A percentile compares a stretch with the other conserved stretches of the same genome.
Conservation (phyloP, 2,329 filamentous ascomycete genomes). For the Pseudocercospora fijiensis region DNA sequence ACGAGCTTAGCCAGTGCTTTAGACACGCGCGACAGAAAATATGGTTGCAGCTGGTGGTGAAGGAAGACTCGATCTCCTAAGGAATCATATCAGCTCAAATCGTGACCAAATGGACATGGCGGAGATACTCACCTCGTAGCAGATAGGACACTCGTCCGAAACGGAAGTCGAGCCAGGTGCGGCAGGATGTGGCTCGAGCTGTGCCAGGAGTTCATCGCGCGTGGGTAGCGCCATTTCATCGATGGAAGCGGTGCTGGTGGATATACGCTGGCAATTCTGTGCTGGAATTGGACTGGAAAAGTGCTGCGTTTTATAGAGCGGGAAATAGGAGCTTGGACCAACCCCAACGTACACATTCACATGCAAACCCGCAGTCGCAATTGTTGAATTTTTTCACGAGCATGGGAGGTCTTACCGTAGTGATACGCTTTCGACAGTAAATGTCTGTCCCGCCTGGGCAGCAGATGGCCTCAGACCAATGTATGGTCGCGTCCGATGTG, state of each 20-base stretch:
- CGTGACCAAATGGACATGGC: not conserved
- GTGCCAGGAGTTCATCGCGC: not conserved
- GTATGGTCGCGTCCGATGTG: no score
- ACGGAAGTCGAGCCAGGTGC: not conserved
- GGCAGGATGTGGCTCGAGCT: not conserved
- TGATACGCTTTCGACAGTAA: no score
- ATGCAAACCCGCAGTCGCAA: not conserved
- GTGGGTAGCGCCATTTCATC: not conserved
- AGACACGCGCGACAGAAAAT: not conserved
- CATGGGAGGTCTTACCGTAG: not conserved
- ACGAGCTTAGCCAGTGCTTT: not conserved
- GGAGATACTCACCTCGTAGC: not conserved
- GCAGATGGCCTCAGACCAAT: not conserved
- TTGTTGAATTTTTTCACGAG: not conserved
- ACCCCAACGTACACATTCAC: not conserved
- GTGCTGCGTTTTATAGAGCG: not conserved
- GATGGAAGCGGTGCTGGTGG: not conserved
- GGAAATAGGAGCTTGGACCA: not conserved
- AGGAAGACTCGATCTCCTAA: not conserved
- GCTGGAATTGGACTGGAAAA: not conserved
- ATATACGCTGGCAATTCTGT: not conserved
- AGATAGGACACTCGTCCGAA: not conserved
- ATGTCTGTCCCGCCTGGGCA: no score
- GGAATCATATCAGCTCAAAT: not conserved
- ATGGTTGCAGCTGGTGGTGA: not conserved